Conservation (phyloP, 257 asterid genomes). For the Catharanthus roseus region DNA sequence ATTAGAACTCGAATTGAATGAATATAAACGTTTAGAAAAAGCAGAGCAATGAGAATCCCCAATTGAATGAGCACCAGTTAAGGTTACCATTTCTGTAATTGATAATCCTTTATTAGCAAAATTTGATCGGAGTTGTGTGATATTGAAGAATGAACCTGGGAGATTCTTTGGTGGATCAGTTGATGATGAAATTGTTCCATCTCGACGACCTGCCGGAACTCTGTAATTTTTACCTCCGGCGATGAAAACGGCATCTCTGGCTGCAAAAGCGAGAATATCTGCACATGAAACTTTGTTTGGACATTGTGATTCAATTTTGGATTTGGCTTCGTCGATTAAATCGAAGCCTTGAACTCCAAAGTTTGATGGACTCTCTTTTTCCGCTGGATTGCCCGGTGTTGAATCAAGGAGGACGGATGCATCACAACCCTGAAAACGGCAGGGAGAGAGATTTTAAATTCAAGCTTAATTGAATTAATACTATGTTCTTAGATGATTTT, state of each 20-base stretch:
- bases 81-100: conserved; percentile 21
- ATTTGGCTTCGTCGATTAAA: conserved; percentile 46
- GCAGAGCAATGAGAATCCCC: conserved; percentile 21
- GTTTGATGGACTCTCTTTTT: conserved; percentile 16
- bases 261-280: conserved; percentile 28
- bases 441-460: too few species aligned
- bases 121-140: background rate
- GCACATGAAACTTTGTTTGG: conserved; percentile 58
- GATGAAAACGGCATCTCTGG: conserved; percentile 49
- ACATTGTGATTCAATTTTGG: conserved; percentile 34
- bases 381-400: conserved; percentile 5
- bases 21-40: conserved; percentile 14
- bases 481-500: too few species aligned
- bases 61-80: conserved; percentile 21
- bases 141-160: conserved; percentile 10
- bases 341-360: conserved; percentile 47
- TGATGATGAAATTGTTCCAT: conserved; percentile 13
- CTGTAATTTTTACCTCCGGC: conserved; percentile 9
- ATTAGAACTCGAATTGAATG: background rate
- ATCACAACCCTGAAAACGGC: conserved; percentile 13
- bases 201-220: conserved; percentile 17
- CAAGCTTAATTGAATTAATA: too few species aligned
- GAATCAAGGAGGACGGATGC: conserved; percentile 16
- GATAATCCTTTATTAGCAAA: conserved; percentile 20
- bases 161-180: conserved; percentile 12